Percentiles rank a stretch among this genome's conserved stretches.
Conservation (phyloP, 148 eudicot genomes). For the Polygonum maritimum region DNA sequence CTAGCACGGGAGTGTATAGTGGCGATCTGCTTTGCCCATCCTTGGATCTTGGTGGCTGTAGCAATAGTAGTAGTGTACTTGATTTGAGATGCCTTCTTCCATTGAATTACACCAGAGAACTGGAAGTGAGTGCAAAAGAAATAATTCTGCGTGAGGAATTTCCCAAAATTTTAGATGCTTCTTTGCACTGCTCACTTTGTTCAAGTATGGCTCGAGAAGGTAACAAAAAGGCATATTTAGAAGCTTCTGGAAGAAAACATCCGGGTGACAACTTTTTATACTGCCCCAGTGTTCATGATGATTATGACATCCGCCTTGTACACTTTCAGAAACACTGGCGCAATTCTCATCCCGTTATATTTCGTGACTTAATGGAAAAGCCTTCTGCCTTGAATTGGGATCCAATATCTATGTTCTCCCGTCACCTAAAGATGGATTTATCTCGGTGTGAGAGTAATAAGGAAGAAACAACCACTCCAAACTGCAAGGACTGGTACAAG, state of each 20-base stretch:
- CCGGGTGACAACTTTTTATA: conserved; percentile 52
- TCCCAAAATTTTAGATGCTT: conserved; percentile 28
- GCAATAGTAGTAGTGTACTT: conserved; percentile 38
- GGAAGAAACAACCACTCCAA: conserved; percentile 9
- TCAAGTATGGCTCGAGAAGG: conserved; percentile 16
- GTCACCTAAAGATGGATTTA: conserved; percentile 38
- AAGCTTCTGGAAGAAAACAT: conserved; percentile 38
- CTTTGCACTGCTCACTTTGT: conserved; percentile 41
- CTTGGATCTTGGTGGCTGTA: conserved; percentile 66
- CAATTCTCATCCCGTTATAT: conserved; percentile 73
- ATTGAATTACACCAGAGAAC: conserved; percentile 49
- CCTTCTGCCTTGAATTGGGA: conserved; percentile 52
- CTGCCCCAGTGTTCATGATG: conserved; percentile 41
- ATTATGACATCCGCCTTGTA: conserved; percentile 31
- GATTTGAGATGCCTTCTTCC: conserved; percentile 60
- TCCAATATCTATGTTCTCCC: conserved; percentile 29
- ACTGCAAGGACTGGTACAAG: conserved; percentile 5
- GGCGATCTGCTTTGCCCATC: conserved; percentile 62
- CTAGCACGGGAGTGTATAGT: conserved; percentile 11
- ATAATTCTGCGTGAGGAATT: conserved; percentile 27
- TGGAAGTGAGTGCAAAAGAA: conserved; percentile 57
- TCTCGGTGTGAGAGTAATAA: conserved; percentile 25
- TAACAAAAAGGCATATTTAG: conserved; percentile 27
- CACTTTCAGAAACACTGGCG: conserved; percentile 91
- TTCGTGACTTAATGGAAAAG: conserved; percentile 44